phyloP scores from a whole-genome alignment of 495 filamentous ascomycete genomes.

The Lineolata rhizophorae region DNA sequence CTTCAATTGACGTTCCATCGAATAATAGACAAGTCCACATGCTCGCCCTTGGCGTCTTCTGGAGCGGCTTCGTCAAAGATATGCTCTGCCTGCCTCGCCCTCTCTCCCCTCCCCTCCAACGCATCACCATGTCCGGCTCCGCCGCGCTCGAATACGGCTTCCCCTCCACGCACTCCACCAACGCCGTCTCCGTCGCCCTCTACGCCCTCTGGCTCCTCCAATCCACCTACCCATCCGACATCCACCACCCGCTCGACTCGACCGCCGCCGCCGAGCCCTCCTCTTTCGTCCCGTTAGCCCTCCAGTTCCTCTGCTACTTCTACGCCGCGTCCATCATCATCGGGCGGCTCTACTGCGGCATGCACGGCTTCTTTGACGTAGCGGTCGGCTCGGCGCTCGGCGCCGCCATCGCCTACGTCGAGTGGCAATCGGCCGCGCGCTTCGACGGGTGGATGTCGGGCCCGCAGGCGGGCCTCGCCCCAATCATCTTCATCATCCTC shows the following conservation, averaged over 20 bases:
- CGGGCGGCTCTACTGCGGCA: constrained; percentile 86
- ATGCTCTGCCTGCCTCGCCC: constrained; percentile 86
- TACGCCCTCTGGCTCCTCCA: constrained; percentile 53
- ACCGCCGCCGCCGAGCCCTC: constrained; percentile 22
- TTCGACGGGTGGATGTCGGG: constrained; percentile 35
- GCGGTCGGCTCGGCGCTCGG: constrained; percentile 57
- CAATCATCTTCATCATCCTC: too few species aligned
- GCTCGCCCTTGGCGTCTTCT: constrained; percentile 74
- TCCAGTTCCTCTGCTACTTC: constrained; percentile 48
- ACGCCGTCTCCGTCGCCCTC: constrained; percentile 82
- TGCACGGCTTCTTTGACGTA: constrained; percentile 94
- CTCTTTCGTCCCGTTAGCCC: constrained; percentile 20
- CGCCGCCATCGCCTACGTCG: constrained; percentile 43
- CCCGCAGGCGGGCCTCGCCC: too few species aligned
- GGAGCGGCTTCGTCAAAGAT: constrained; percentile 86
- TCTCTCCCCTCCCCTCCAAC: constrained; percentile 74
- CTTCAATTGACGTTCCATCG: neutral
- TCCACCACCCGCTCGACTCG: constrained; percentile 24
- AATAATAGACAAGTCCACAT: constrained; percentile 56
- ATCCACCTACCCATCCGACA: constrained; percentile 27
- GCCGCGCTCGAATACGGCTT: constrained; percentile 93
- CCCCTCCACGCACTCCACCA: constrained; percentile 89
- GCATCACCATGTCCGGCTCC: constrained; percentile 92
- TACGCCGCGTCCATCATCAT: constrained; percentile 81
- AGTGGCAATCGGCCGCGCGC: constrained; percentile 36